Evolutionary conservation across 2,329 filamentous ascomycete genomes (phyloP).

Genomic region (Macrophomina pseudophaseolina): DNA sequence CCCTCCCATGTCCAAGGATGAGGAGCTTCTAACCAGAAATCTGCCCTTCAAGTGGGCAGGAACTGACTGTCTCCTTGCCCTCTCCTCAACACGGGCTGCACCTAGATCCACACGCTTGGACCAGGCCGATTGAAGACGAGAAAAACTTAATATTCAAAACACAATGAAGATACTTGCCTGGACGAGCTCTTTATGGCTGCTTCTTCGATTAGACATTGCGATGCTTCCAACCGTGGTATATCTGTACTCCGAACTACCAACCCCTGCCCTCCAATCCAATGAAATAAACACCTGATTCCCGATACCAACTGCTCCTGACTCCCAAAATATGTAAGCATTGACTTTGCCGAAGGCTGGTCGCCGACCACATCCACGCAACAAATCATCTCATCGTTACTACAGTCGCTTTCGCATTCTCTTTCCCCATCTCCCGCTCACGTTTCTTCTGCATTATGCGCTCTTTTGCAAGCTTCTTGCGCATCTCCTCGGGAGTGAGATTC

Average conservation of each 20-base stretch:
- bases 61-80: no score
- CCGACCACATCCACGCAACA: no score
- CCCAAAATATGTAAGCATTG: not conserved
- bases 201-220: not conserved
- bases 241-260: not conserved
- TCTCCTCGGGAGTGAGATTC: slow-evolving; percentile 3
- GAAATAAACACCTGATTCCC: not conserved
- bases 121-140: not conserved
- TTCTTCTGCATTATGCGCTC: slow-evolving; percentile 22
- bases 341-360: no score
- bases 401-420: slow-evolving; percentile 11
- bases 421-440: slow-evolving; percentile 23
- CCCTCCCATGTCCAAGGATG: no score
- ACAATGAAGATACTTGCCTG: not conserved
- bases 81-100: not conserved
- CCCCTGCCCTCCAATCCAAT: not conserved
- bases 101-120: not conserved
- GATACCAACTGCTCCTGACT: not conserved
- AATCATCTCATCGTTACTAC: not conserved
- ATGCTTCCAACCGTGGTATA: slow-evolving; percentile 12
- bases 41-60: no score
- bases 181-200: not conserved
- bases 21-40: no score
- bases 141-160: not conserved
- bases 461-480: slow-evolving; percentile 11